Evolutionary conservation across 2,329 filamentous ascomycete species (phyloP), one percentile per base, ranked within the genome.

Genomic region (Xylaria sp.): DNA sequence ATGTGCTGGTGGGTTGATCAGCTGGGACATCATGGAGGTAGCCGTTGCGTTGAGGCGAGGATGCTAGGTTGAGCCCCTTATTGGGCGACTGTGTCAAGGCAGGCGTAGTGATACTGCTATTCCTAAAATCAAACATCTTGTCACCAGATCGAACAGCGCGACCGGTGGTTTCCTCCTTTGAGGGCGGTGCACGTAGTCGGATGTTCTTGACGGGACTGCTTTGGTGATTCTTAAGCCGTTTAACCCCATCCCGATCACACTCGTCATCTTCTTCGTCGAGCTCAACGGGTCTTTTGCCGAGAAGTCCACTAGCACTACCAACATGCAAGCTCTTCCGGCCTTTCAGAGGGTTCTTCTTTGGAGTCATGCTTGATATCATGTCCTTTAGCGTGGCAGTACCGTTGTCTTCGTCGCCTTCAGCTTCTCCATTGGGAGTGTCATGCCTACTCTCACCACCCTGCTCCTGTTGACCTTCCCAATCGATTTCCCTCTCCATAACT

Each of bases 141-240:
- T 78, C 78, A 43, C 78, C 72, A 23, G 86, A 82, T 25, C 83
- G 81, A 21, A 81, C 83, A 25, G 82, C 71, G 23, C 87, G 84
- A 19, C 89, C 87, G 0, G 83, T 87, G 1, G 83, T 86, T 72
- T 91, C 88, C 46, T 85, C 85, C 69, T 87, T 89, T 3, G 87
- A 85, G 7, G 88, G 88, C 14, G 89, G 90, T 52, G 88, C 87
- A 67, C 88, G 87, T 55, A 94, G 81, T 69, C 83, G 86, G 54
- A 93, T 80, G 50, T 87, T 91, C 78, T 94, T 94, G 65, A 94
- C 90, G 0, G 91, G 91, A 70, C 91, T 94, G 55, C 85, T 84
- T 75, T 91, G 86, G 62, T 86, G 87, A n/a, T 84, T 85, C 73
- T 88, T 92, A 50, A 92, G 81, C 67, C 90, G 83, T 77, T 93